Evolutionary conservation across 768 basidiomycete species (phyloP), one percentile per base, ranked within the genome.

Genomic region (Mycena rosella): DNA sequence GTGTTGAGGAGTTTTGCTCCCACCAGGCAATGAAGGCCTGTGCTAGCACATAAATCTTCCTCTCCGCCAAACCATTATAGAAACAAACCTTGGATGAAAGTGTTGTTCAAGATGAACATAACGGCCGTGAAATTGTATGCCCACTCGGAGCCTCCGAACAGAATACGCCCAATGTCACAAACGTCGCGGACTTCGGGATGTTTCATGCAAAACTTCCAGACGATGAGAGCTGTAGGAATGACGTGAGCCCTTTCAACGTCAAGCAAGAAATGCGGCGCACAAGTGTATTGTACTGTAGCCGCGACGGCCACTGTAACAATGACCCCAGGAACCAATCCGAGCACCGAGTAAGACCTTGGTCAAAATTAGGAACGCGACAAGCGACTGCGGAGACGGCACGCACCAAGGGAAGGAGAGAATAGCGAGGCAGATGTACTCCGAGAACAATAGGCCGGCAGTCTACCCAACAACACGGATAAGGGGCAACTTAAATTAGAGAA

Each of bases 41-140:
- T 3, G 22, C 2, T 22, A 10, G n/a, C 38, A 40, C 14, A 40
- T 29, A 84, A 79, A 45, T 84, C 72, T 14, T 51, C 1, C 10
- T 26, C 34, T 18, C 2, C 24, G 30, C 24, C 5, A 51, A 8
- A 6, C n/a, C n/a, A n/a, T n/a, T n/a, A n/a, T n/a, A n/a, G 15
- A 44, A 48, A 32, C 40, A 13, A 20, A 78, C 84, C 86, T 80
- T 85, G 84, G 44, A 85, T 86, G 76, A 86, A 86, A 20, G 84
- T 84, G 73, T 87, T 88, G 76, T 88, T 88, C 48, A 86, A 74
- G 52, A 87, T 75, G 73, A 88, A 84, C 77, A 88, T 85, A 32
- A 86, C 75, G 5, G 82, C 83, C 1, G 86, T 87, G 34, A 82
- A 68, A 56, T 87, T 85, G 75, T 86, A 87, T 3, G 85, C 86